Conservation (phyloP, 192 early-diverging fungal genomes). For the Gigaspora rosea region DNA sequence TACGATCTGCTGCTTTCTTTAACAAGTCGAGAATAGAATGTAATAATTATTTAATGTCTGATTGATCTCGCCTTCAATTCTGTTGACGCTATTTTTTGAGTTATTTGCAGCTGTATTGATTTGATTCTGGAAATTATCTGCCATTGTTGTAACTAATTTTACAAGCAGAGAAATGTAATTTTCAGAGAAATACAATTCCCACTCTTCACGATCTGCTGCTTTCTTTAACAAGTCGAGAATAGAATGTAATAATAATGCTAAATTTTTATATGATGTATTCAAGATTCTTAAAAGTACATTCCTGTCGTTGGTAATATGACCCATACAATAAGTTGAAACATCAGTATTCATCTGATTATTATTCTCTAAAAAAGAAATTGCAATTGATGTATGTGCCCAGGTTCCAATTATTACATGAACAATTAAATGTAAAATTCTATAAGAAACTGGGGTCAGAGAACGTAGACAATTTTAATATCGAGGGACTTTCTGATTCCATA, state of each 20-base stretch:
- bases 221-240: background rate
- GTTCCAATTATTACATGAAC: slow-evolving; percentile 17
- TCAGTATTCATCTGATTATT: background rate
- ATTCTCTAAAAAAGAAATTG: background rate
- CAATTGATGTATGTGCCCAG: background rate
- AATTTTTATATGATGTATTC: slow-evolving; percentile 5
- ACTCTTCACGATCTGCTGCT: background rate
- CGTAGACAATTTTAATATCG: background rate
- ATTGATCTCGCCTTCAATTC: slow-evolving; percentile 17
- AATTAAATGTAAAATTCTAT: slow-evolving; percentile 25
- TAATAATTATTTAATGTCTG: too few relatives aligned
- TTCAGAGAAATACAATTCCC: background rate
- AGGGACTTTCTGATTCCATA: background rate
- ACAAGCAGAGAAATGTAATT: background rate
- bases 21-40: too few relatives aligned
- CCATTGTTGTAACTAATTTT: background rate
- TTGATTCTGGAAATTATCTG: background rate
- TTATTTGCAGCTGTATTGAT: background rate
- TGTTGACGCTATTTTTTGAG: background rate
- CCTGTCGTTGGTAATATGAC: slow-evolving; percentile 29
- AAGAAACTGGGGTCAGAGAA: background rate
- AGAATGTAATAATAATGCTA: slow-evolving; percentile 17
- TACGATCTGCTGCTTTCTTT: background rate
- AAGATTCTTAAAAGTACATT: background rate
- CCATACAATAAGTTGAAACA: background rate